Base-by-base conservation (phyloP, 108 stramenopile genomes). In the Mediolabrus comicus region DNA sequence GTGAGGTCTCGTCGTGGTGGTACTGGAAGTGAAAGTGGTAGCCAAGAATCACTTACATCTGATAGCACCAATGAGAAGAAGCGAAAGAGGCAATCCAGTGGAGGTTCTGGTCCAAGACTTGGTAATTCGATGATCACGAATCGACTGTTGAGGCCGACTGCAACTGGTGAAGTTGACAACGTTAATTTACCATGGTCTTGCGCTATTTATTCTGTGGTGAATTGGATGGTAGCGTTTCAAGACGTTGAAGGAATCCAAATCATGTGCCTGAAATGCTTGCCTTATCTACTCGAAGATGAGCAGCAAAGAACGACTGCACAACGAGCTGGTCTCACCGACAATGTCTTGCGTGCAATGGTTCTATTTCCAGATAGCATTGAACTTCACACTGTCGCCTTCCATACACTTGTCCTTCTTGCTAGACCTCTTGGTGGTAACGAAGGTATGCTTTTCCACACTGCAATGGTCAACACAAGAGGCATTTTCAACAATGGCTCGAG, bases 391-490 rank as follows among this genome's bases (percentile, higher is more conserved):
- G 87, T 88, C 7, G 90, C 90, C 28, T 92, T 94, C 36, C 96
- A 94, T 72, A 90, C 93, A 16, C 81, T 95, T n/a, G 96, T 97
- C 8, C 82, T 97, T 4, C 83, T 95, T 34, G 92, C 94, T 27
- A 81, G 96, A 25, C 96, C 96, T 35, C 85, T 93, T 41, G 96
- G 96, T 10, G 92, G 96, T 36, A 66, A 84, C 80, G 96, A 97
- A 74, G 96, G 96, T 14, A 94, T 89, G 91, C 84, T 97, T 11
- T 93, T 93, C 57, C 91, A 90, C 75, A 73, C 81, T 4, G 84
- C 91, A 30, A 94, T 91, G 87, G 86, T 91, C 28, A 86, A 84
- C 33, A 57, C 78, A 49, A 84, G 77, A 22, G 83, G 83, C 29
- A 88, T 82, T 58, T 92, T 83, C 74, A 79, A 74, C 38, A 66